A percentile compares a stretch with the other conserved stretches of the same genome.
phyloP scores from a whole-genome alignment of 768 basidiomycete genomes.

The Tricholoma furcatifolium region DNA sequence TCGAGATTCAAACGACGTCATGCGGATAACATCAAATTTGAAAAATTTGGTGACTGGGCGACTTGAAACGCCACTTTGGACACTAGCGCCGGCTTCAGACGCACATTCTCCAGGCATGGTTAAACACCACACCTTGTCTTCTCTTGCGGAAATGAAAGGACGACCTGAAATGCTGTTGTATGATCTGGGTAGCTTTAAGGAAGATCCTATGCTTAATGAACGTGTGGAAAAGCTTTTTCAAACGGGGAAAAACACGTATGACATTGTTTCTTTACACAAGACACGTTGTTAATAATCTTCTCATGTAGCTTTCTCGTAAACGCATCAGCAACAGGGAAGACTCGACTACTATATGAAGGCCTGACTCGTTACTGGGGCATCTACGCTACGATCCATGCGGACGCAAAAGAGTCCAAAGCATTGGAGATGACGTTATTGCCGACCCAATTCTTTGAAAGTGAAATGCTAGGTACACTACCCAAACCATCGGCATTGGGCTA shows the following conservation, averaged over 20 bases:
- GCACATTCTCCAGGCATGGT: no score
- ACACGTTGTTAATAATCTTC: no score
- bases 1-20: background rate
- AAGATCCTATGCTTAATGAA: background rate
- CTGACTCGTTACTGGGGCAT: background rate
- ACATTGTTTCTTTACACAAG: background rate
- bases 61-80: no score
- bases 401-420: background rate
- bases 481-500: background rate
- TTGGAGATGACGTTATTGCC: background rate
- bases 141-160: no score
- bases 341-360: conserved; percentile 2
- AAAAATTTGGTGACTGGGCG: background rate
- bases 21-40: background rate
- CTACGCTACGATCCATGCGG: background rate
- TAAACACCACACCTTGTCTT: no score
- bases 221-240: background rate
- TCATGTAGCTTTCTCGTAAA: conserved; percentile 5
- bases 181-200: no score
- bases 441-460: no score
- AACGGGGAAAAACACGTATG: background rate
- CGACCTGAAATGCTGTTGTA: no score
- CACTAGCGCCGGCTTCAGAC: no score
- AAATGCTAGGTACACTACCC: background rate
- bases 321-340: conserved; percentile 6